A percentile compares a stretch with the other conserved stretches of the same genome.
Conservation (phyloP, 371 early-diverging fungal genomes). For the Nematocida minor region DNA sequence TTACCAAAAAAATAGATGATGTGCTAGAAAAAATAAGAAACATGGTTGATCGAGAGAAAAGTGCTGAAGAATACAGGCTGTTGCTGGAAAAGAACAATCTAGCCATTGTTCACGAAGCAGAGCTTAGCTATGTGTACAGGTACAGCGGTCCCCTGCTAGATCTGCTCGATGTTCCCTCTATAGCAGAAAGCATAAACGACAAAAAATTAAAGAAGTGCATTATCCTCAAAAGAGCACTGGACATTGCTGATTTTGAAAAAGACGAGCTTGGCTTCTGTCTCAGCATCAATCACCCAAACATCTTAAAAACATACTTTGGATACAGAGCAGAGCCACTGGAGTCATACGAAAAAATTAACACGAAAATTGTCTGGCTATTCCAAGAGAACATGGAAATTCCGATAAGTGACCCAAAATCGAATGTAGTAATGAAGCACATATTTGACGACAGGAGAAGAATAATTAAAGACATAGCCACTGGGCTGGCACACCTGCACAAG, state of each 20-base stretch:
- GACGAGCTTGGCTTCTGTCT: constrained; percentile 51
- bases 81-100: background rate
- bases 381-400: constrained; percentile 58
- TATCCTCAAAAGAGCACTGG: constrained; percentile 60
- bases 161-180: background rate
- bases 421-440: constrained; percentile 39
- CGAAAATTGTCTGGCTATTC: constrained; percentile 60
- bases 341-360: constrained; percentile 33
- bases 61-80: background rate
- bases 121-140: background rate
- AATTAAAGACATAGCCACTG: constrained; percentile 52
- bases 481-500: constrained; percentile 59
- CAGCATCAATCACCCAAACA: constrained; percentile 43
- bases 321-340: constrained; percentile 19
- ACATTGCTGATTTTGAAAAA: constrained; percentile 23
- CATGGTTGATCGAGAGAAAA: background rate
- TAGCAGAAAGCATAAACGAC: background rate
- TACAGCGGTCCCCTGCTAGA: background rate
- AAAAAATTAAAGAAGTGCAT: background rate
- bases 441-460: constrained; percentile 47
- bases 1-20: background rate
- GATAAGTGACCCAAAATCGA: constrained; percentile 34
- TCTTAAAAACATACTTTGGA: constrained; percentile 53
- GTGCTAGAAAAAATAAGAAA: background rate
- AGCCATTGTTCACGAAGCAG: background rate